Percentiles rank a stretch among this genome's conserved stretches.
Conservation (phyloP, 345 rosid genomes). For the Linum trigynum region DNA sequence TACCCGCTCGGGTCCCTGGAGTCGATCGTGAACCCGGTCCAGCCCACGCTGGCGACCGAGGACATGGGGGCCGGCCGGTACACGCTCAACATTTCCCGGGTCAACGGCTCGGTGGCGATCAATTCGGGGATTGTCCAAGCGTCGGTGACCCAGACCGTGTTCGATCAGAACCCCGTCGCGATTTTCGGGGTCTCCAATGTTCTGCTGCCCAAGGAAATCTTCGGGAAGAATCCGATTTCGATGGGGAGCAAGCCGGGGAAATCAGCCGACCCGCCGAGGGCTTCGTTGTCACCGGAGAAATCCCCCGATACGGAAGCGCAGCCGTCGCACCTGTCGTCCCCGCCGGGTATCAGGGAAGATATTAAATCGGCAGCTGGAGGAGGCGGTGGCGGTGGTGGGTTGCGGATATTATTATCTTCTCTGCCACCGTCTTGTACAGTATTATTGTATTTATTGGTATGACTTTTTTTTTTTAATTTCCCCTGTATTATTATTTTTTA, state of each 20-base stretch:
- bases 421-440: constrained; percentile 45
- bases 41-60: constrained; percentile 89
- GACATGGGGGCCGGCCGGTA: constrained; percentile 63
- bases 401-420: constrained; percentile 7
- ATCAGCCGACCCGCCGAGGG: constrained; percentile 38
- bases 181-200: constrained; percentile 86
- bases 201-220: constrained; percentile 65
- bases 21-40: constrained; percentile 78
- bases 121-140: constrained; percentile 73
- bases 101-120: constrained; percentile 71
- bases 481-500: constrained; percentile 8
- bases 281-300: constrained; percentile 39
- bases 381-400: background rate
- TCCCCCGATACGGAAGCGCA: constrained; percentile 26
- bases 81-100: constrained; percentile 73
- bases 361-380: constrained; percentile 26
- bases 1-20: constrained; percentile 88
- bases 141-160: constrained; percentile 70
- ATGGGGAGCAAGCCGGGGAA: constrained; percentile 28
- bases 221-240: constrained; percentile 29
- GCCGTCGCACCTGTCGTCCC: constrained; percentile 36
- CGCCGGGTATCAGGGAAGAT: constrained; percentile 36
- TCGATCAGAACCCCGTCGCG: constrained; percentile 80
- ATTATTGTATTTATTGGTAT: constrained; percentile 38
- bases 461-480: constrained; percentile 19